These are phyloP conservation scores for Russula emetica DNA, from an alignment of 768 basidiomycete species.

Conservation along the genomic window DNA sequence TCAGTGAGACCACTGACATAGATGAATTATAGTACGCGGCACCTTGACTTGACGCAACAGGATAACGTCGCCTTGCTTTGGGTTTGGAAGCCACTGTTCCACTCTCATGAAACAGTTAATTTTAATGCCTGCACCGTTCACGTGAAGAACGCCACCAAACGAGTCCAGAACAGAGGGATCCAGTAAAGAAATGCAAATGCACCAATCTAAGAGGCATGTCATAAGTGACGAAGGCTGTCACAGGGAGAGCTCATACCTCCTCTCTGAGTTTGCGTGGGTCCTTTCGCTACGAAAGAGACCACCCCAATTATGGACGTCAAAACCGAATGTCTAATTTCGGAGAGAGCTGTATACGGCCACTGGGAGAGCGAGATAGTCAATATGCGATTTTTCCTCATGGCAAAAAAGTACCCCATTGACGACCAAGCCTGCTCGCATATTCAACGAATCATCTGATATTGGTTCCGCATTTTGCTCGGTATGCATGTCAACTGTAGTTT, in stretches of 20 bases:
- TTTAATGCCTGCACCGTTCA: constrained; percentile 30
- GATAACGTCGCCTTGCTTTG: constrained; percentile 47
- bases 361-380: neutral
- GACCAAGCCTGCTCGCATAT: constrained; percentile 19
- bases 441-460: neutral
- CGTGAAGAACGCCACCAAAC: constrained; percentile 29
- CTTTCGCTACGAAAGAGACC: constrained; percentile 27
- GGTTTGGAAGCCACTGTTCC: constrained; percentile 48
- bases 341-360: constrained; percentile 21
- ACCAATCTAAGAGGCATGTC: constrained; percentile 41
- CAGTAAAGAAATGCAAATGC: constrained; percentile 42
- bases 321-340: constrained; percentile 7
- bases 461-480: neutral
- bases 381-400: neutral
- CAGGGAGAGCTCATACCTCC: constrained; percentile 31
- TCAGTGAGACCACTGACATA: constrained; percentile 1
- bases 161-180: constrained; percentile 48
- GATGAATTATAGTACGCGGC: neutral
- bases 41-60: constrained; percentile 53
- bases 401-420: constrained; percentile 12
- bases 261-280: constrained; percentile 27
- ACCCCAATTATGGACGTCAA: constrained; percentile 36
- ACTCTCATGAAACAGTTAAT: constrained; percentile 51
- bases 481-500: neutral
- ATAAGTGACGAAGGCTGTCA: neutral